Evolutionary conservation across 75 land plant genomes (phyloP).

Genomic region (Cupressus sempervirens): DNA sequence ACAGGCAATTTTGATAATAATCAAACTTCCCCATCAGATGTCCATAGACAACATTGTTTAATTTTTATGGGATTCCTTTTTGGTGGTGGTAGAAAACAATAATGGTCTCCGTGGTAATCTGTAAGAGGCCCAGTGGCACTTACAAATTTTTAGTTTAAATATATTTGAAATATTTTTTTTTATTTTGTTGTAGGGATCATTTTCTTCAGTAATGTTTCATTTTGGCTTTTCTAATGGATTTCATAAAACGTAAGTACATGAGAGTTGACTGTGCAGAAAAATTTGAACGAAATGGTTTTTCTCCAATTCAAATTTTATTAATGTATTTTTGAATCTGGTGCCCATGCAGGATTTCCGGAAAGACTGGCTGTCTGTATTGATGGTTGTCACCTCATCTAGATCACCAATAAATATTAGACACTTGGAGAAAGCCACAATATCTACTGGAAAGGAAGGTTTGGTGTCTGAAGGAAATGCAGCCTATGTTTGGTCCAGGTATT

Average conservation of each 20-base stretch:
- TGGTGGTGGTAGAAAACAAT: not conserved
- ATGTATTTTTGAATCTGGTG: not conserved
- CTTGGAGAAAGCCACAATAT: slow-evolving; percentile 96
- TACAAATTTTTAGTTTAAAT: not conserved
- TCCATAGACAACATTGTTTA: not conserved
- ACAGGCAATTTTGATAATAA: not conserved
- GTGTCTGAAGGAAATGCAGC: slow-evolving; percentile 94
- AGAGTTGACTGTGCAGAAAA: not conserved
- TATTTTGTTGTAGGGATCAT: not conserved
- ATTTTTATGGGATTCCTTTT: not conserved
- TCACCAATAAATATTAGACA: slow-evolving; percentile 94
- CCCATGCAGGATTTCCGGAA: slow-evolving; percentile 76
- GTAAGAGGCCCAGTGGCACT: not conserved
- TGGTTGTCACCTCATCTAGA: slow-evolving; percentile 93
- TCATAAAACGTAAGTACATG: not conserved
- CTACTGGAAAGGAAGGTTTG: slow-evolving; percentile 97
- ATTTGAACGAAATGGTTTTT: not conserved
- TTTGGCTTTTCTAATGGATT: not conserved
- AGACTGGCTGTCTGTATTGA: slow-evolving; percentile 86
- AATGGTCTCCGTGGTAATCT: not conserved
- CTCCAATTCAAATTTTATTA: not conserved
- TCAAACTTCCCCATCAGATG: not conserved
- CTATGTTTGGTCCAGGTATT: slow-evolving; percentile 93
- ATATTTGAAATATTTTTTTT: not conserved
- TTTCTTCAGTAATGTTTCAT: not conserved